These are phyloP conservation scores for Carpinus fangiana DNA, from an alignment of 306 rosid species.

Conservation along the genomic window DNA sequence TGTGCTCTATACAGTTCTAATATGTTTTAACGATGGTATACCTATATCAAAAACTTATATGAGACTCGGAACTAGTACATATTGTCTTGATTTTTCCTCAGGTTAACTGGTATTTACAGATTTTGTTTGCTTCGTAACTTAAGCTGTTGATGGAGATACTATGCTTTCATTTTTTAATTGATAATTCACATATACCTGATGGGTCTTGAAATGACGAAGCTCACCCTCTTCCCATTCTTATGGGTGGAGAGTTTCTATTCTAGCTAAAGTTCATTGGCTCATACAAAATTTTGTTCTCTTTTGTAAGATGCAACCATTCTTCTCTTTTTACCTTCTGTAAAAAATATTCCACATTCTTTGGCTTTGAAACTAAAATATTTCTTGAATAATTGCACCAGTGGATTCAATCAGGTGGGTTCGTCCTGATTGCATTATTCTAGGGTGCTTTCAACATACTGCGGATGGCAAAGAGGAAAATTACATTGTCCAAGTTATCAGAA, in stretches of 20 bases:
- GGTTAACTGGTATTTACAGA: neutral
- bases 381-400: constrained; percentile 56
- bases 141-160: neutral
- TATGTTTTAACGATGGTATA: neutral
- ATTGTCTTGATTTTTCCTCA: neutral
- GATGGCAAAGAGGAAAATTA: constrained; percentile 78
- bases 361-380: constrained; percentile 38
- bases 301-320: neutral
- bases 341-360: constrained; percentile 9
- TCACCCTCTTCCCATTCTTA: neutral
- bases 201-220: neutral
- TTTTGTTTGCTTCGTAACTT: neutral
- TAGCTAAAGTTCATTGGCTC: neutral
- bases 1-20: neutral
- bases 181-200: neutral
- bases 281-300: neutral
- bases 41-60: neutral
- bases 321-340: neutral
- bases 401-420: constrained; percentile 91
- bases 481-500: constrained; percentile 70
- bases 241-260: neutral
- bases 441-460: constrained; percentile 75
- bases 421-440: constrained; percentile 74
- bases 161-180: neutral
- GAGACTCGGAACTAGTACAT: neutral